Evolutionary conservation across 164 flowering plant genomes (phyloP), one percentile per base, ranked within the genome.

Genomic region (Umbellularia californica): DNA sequence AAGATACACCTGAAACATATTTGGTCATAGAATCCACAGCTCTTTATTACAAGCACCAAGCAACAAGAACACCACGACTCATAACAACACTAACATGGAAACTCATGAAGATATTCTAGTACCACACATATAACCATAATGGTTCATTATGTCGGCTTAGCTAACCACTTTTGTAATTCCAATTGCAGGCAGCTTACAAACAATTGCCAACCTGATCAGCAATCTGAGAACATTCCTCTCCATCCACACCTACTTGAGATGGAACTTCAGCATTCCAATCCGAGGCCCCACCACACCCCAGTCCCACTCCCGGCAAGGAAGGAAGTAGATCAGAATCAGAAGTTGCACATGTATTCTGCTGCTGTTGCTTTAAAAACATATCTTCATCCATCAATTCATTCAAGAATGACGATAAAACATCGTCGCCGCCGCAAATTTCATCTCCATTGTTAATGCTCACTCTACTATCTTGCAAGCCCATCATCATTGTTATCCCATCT

Each of bases 381-480:
- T 87, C 91, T 14, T 88, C 88, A 55, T 85, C 83, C 15, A 86
- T 88, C 63, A 87, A 63, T 0, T 90, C 84, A 79, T 88, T 85
- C 69, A 88, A 76, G 74, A 87, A 88, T 20, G 91, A 90, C 25
- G 91, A 85, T 83, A 88, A 89, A 13, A 83, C 74, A 63, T 88
- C 91, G 3, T 87, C 90, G 10, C 70, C 58, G 73, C 83, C 81
- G 66, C 58, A 78, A 50, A 73, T 55, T 50, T 82, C 84, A 19
- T 78, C 84, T 14, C 81, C 82, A 2, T 65, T 79, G 25, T 63
- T 58, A 24, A 22, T 50, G 17, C 68, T 55, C 20, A 41, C 47
- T 30, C 6, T 28, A 64, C 50, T 41, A 23, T 25, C 28, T 47
- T 58, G 28, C 12, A 65, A 50, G 24, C 73, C 76, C 58, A 33